Evolutionary conservation across 129 eudicot species (phyloP).

Genomic region (Cynara cardunculus): DNA sequence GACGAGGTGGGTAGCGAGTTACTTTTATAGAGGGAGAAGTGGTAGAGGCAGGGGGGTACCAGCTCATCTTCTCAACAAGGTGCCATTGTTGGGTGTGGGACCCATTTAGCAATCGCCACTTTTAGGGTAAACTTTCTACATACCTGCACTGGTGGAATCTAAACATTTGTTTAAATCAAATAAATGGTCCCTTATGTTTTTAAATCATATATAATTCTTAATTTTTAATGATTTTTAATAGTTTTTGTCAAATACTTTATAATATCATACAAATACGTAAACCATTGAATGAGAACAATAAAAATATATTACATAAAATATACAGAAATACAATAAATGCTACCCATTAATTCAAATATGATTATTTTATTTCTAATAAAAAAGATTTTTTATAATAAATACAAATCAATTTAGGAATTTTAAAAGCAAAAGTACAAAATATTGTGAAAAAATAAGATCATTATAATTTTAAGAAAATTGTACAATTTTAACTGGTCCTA

Average conservation of each 20-base stretch:
- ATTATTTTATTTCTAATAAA: neutral
- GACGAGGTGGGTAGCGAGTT: constrained; percentile 39
- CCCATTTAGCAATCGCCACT: constrained; percentile 7
- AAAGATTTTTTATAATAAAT: neutral
- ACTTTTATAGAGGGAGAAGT: constrained; percentile 27
- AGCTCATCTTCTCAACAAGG: constrained; percentile 27
- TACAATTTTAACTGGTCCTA: no score
- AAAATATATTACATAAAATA: neutral
- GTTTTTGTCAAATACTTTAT: no score
- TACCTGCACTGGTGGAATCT: constrained; percentile 11
- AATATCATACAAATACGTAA: no score
- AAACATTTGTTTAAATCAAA: neutral
- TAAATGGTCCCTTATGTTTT: neutral
- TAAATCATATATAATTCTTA: no score
- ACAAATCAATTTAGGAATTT: neutral
- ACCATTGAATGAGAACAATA: no score
- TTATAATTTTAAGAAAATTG: no score
- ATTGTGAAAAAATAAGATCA: no score
- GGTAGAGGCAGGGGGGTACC: constrained; percentile 8
- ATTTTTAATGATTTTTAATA: no score
- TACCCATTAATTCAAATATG: neutral
- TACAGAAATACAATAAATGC: neutral
- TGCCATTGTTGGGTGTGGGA: constrained; percentile 29
- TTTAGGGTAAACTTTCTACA: constrained; percentile 3
- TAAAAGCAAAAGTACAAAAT: no score